Evolutionary conservation across 495 filamentous ascomycete genomes (phyloP).

Genomic region (Penicillium samsonianum): DNA sequence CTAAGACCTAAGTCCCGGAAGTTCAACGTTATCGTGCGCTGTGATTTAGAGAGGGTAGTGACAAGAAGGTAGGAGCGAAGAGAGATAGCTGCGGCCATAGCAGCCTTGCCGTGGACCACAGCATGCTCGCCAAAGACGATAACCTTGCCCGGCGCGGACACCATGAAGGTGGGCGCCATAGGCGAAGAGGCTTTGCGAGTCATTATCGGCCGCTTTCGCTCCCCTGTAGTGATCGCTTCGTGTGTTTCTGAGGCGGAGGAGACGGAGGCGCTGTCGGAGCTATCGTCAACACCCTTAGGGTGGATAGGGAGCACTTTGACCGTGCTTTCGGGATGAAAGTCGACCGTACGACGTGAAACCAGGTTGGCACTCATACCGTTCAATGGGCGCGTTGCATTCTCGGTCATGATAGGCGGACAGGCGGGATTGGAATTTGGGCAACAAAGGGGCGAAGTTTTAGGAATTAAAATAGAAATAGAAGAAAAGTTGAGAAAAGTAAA

Average conservation of each 20-base stretch:
- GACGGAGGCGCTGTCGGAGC: conserved; percentile 25
- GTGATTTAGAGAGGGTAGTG: conserved; percentile 83
- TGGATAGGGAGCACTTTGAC: conserved; percentile 7
- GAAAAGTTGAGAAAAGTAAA: background rate
- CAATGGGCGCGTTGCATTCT: conserved; percentile 4
- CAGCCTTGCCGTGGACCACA: conserved; percentile 93
- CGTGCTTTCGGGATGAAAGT: conserved; percentile 1
- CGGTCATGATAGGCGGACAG: conserved; percentile 9
- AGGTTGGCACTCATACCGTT: background rate
- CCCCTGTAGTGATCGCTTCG: conserved; percentile 18
- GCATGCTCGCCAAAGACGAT: conserved; percentile 98
- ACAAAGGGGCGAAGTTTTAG: conserved; percentile 8
- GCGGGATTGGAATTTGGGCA: background rate
- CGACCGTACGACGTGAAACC: conserved; percentile 3
- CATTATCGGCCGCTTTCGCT: conserved; percentile 32
- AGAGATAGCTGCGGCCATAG: conserved; percentile 91
- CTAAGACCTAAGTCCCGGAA: conserved; percentile 85
- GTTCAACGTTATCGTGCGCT: conserved; percentile 76
- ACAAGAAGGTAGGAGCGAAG: conserved; percentile 94
- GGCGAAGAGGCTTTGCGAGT: conserved; percentile 50
- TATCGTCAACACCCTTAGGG: conserved; percentile 8
- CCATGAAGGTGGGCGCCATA: conserved; percentile 87
- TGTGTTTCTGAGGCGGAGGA: conserved; percentile 29
- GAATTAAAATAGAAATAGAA: background rate
- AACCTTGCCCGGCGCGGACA: conserved; percentile 95